A percentile compares a stretch with the other conserved stretches of the same genome.
phyloP scores from a whole-genome alignment of 2,329 filamentous ascomycete genomes.

The Lojkania enalia region DNA sequence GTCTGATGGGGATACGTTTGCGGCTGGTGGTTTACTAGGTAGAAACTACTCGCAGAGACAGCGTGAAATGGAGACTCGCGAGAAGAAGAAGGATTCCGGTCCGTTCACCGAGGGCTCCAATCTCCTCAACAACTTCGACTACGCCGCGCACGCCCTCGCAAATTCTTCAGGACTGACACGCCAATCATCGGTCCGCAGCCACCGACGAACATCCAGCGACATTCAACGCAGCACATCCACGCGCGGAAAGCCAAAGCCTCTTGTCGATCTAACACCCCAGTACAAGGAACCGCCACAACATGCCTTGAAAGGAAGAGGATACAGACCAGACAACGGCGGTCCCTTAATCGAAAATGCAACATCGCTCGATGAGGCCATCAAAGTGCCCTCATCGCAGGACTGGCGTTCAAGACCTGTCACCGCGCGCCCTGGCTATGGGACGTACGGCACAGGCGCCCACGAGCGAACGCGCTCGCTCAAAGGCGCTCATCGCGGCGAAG shows the following conservation, averaged over 20 bases:
- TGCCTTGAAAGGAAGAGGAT: conserved; percentile 57
- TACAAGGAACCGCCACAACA: conserved; percentile 67
- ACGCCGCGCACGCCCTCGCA: conserved; percentile 27
- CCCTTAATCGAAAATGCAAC: conserved; percentile 53
- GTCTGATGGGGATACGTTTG: conserved; percentile 48
- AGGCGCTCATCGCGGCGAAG: conserved; percentile 33
- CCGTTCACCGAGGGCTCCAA: conserved; percentile 62
- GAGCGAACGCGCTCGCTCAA: conserved; percentile 41
- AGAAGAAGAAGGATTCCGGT: conserved; percentile 37
- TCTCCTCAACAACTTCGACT: conserved; percentile 54
- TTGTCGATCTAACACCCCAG: conserved; percentile 68
- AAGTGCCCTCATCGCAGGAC: conserved; percentile 48
- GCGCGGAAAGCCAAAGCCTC: conserved; percentile 58
- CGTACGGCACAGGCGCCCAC: conserved; percentile 30
- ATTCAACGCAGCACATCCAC: conserved; percentile 53
- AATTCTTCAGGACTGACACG: conserved; percentile 33
- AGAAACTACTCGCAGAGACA: conserved; percentile 54
- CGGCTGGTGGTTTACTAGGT: conserved; percentile 53
- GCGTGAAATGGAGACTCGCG: conserved; percentile 43
- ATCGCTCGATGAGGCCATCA: conserved; percentile 48
- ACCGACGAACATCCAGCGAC: conserved; percentile 39
- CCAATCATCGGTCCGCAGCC: conserved; percentile 38
- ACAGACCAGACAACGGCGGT: conserved; percentile 42
- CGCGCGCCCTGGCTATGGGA: conserved; percentile 26
- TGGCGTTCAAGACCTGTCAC: conserved; percentile 47